phyloP scores from a whole-genome alignment of 768 basidiomycete genomes.

The Tylopilus vinaceipallidus region DNA sequence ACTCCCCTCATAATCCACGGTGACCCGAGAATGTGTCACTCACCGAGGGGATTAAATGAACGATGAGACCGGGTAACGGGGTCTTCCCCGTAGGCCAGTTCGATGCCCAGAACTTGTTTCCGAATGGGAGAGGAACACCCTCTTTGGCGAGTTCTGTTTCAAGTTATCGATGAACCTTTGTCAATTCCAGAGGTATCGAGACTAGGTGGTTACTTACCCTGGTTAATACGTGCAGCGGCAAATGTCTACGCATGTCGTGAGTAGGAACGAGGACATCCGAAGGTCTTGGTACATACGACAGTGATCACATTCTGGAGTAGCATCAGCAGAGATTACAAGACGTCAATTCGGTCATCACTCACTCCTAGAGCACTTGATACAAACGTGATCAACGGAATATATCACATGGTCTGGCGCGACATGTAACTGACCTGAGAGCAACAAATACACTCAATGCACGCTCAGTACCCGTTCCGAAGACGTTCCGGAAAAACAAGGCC shows the following conservation, averaged over 20 bases:
- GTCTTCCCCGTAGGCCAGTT: slow-evolving; percentile 61
- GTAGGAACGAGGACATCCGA: not conserved
- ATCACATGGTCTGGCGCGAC: not conserved
- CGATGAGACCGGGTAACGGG: slow-evolving; percentile 52
- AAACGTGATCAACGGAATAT: not conserved
- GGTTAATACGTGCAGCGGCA: slow-evolving; percentile 50
- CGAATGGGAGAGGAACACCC: slow-evolving; percentile 59
- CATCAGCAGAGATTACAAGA: slow-evolving; percentile 3
- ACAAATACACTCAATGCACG: slow-evolving; percentile 56
- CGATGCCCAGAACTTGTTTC: slow-evolving; percentile 58
- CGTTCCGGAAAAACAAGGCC: slow-evolving; percentile 55
- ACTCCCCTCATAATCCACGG: not conserved
- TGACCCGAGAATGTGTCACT: slow-evolving; percentile 8
- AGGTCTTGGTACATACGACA: slow-evolving; percentile 17
- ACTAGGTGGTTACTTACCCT: slow-evolving; percentile 34
- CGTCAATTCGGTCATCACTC: not conserved
- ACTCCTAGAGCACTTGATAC: slow-evolving; percentile 37
- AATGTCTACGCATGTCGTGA: slow-evolving; percentile 40
- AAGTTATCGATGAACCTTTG: no score
- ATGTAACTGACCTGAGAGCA: slow-evolving; percentile 49
- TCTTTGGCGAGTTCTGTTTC: slow-evolving; percentile 66
- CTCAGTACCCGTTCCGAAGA: slow-evolving; percentile 53
- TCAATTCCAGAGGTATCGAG: not conserved
- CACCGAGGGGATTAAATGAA: slow-evolving; percentile 54
- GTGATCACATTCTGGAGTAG: slow-evolving; percentile 33